These are phyloP conservation scores for Cyclotella sp. DNA, from an alignment of 108 stramenopile genomes.

Conservation along the genomic window DNA sequence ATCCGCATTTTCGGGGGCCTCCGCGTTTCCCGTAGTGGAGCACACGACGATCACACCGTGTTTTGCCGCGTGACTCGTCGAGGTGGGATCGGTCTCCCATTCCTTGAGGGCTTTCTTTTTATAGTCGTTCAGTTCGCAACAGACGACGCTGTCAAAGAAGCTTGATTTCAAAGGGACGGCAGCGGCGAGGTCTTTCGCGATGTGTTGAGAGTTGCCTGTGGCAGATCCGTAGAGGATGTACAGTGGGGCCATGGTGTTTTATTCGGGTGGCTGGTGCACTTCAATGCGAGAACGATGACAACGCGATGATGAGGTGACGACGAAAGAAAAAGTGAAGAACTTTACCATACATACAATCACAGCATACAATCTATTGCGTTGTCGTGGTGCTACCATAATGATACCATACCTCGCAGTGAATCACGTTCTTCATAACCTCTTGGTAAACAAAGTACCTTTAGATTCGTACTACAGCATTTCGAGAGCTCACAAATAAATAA, in stretches of 20 bases:
- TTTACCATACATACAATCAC: too few species aligned
- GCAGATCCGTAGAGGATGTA: conserved; percentile 80
- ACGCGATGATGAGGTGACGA: too few species aligned
- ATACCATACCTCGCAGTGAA: too few species aligned
- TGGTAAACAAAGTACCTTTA: too few species aligned
- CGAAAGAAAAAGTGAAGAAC: too few species aligned
- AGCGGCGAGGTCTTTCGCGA: conserved; percentile 78
- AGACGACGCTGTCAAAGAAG: conserved; percentile 68
- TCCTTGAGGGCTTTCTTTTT: conserved; percentile 62
- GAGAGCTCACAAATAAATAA: too few species aligned
- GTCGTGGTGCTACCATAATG: too few species aligned
- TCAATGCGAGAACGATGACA: background rate
- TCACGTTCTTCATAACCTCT: too few species aligned
- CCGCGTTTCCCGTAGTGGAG: conserved; percentile 93
- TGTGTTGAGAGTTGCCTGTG: conserved; percentile 83
- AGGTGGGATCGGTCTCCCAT: conserved; percentile 51
- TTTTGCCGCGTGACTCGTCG: conserved; percentile 36
- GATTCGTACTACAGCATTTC: too few species aligned
- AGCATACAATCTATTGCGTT: too few species aligned
- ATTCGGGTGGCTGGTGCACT: background rate
- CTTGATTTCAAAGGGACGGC: conserved; percentile 21
- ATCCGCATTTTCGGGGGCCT: conserved; percentile 87
- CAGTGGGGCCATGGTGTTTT: conserved; percentile 55
- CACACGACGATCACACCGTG: conserved; percentile 76
- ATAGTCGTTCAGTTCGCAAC: conserved; percentile 68